Evolutionary conservation across 192 early-diverging fungal species (phyloP).

Genomic region (Entomortierella parvispora): DNA sequence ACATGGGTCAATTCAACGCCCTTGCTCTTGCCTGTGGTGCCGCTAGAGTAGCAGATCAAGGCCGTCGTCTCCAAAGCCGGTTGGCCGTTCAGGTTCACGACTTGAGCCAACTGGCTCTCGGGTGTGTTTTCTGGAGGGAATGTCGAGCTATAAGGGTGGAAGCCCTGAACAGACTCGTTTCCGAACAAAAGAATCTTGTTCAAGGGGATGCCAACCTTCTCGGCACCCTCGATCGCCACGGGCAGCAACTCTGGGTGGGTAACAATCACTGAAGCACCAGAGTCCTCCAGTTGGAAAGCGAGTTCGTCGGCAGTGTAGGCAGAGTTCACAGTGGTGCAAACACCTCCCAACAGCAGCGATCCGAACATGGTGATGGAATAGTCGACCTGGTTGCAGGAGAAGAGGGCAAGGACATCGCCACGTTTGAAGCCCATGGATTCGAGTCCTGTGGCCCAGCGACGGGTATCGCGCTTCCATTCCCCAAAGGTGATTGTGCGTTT

Average conservation of each 20-base stretch:
- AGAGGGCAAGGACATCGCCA: conserved; percentile 76
- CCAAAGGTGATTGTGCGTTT: conserved; percentile 51
- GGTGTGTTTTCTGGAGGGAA: conserved; percentile 35
- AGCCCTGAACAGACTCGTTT: conserved; percentile 46
- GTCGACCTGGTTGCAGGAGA: conserved; percentile 76
- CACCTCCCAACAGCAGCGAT: conserved; percentile 60
- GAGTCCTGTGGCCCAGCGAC: conserved; percentile 59
- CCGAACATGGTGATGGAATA: conserved; percentile 45
- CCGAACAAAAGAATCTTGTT: conserved; percentile 58
- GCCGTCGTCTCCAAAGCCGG: conserved; percentile 48
- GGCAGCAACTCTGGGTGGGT: conserved; percentile 46
- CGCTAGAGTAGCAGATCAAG: conserved; percentile 76
- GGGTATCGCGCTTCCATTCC: conserved; percentile 46
- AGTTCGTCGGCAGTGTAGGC: conserved; percentile 81
- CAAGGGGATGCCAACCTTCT: conserved; percentile 31
- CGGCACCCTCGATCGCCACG: conserved; percentile 50
- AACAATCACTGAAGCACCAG: conserved; percentile 75
- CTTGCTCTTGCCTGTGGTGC: conserved; percentile 78
- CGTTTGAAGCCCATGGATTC: conserved; percentile 63
- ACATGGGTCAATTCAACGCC: conserved; percentile 84
- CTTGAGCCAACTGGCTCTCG: conserved; percentile 9
- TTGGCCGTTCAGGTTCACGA: conserved; percentile 35
- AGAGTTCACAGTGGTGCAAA: conserved; percentile 83
- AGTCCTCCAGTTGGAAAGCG: conserved; percentile 75
- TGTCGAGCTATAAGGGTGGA: conserved; percentile 35